These are phyloP conservation scores for Emydomyces testavorans DNA, from an alignment of 2,329 filamentous ascomycete genomes.

Conservation along the genomic window DNA sequence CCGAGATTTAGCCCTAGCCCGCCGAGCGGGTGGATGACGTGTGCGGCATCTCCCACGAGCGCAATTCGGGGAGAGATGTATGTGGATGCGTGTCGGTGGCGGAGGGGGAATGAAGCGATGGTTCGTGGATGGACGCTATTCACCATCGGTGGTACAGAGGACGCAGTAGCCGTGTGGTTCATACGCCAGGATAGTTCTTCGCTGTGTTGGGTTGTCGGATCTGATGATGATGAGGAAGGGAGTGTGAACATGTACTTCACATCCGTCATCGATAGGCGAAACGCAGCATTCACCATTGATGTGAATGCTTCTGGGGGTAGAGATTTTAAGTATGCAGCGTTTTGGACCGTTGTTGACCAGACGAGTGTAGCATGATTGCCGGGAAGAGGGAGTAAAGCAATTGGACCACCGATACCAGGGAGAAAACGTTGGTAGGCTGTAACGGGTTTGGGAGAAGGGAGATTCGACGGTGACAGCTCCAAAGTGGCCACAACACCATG, in stretches of 20 bases:
- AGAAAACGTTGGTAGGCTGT: constrained; percentile 93
- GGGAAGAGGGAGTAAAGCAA: constrained; percentile 83
- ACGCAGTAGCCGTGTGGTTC: constrained; percentile 51
- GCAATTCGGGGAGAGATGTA: constrained; percentile 87
- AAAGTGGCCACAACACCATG: constrained; percentile 88
- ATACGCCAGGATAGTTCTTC: constrained; percentile 79
- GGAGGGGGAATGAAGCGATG: constrained; percentile 81
- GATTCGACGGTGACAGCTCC: constrained; percentile 46
- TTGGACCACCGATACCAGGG: constrained; percentile 63
- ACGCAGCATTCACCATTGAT: constrained; percentile 85
- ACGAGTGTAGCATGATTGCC: constrained; percentile 74
- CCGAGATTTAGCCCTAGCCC: constrained; percentile 93
- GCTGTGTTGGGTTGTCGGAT: constrained; percentile 39
- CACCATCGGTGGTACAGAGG: constrained; percentile 54
- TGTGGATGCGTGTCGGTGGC: constrained; percentile 83
- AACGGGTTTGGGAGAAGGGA: constrained; percentile 39
- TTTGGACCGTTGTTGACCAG: constrained; percentile 80
- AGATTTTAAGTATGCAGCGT: constrained; percentile 67
- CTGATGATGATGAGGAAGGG: constrained; percentile 21
- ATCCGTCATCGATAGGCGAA: constrained; percentile 68
- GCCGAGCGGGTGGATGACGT: constrained; percentile 87
- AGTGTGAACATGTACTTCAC: constrained; percentile 69
- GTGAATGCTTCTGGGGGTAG: constrained; percentile 62
- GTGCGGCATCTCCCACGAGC: constrained; percentile 85
- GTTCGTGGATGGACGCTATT: constrained; percentile 63